Percentiles rank a stretch among this genome's conserved stretches.
phyloP scores from a whole-genome alignment of 768 basidiomycete species.

The Mycena pura region DNA sequence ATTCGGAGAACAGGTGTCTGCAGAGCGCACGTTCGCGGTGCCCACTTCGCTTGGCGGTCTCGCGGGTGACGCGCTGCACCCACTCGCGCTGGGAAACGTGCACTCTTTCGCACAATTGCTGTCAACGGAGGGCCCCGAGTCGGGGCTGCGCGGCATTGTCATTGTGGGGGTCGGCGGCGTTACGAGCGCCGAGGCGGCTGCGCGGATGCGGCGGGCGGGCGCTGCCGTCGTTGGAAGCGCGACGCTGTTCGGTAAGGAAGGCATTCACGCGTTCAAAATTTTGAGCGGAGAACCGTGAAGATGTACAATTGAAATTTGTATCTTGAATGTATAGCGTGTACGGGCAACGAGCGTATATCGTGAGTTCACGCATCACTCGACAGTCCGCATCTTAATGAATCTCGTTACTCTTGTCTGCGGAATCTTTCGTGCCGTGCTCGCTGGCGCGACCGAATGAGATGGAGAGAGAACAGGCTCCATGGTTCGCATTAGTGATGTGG shows the following conservation, averaged over 20 bases:
- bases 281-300: constrained; percentile 28
- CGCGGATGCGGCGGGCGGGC: constrained; percentile 77
- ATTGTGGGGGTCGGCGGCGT: constrained; percentile 89
- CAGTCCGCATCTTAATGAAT: no score
- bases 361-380: no score
- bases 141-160: constrained; percentile 53
- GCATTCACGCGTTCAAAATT: constrained; percentile 59
- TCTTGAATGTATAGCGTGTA: no score
- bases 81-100: constrained; percentile 82
- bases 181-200: constrained; percentile 60
- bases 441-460: no score
- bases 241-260: constrained; percentile 59
- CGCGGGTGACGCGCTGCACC: constrained; percentile 78
- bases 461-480: no score
- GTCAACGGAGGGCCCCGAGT: constrained; percentile 39
- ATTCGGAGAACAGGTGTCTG: constrained; percentile 59
- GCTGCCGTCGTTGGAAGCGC: constrained; percentile 73
- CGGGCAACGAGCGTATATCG: no score
- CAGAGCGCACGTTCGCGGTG: constrained; percentile 55
- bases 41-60: constrained; percentile 74
- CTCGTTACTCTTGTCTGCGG: no score
- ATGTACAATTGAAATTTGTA: neutral
- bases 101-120: constrained; percentile 64
- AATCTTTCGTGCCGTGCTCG: no score
- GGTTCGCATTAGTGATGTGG: no score